These are phyloP conservation scores for Dendrothele bispora DNA, from an alignment of 768 basidiomycete genomes.

Conservation along the genomic window DNA sequence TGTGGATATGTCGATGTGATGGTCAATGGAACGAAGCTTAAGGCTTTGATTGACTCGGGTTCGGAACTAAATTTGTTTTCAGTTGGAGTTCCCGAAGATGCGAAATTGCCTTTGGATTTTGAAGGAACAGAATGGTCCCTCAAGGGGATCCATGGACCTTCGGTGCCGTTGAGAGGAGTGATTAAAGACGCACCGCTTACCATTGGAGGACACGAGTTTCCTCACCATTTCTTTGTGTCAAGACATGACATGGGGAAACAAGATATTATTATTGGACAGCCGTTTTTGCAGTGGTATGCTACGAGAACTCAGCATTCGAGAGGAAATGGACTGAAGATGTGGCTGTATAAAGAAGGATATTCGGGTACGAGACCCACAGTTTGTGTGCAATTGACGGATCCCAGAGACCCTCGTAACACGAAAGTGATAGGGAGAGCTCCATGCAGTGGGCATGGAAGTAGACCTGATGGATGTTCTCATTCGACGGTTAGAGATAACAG, in stretches of 20 bases:
- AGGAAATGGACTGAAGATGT: not conserved
- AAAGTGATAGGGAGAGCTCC: not conserved
- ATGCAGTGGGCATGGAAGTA: no score
- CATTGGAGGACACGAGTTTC: slow-evolving; percentile 19
- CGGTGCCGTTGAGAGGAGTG: slow-evolving; percentile 15
- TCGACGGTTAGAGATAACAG: no score
- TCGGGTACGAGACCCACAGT: not conserved
- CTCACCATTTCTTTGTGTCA: slow-evolving; percentile 26
- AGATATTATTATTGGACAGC: slow-evolving; percentile 19
- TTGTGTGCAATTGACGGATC: not conserved
- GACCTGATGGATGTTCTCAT: no score
- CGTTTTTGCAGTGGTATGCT: slow-evolving; percentile 13
- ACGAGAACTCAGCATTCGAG: slow-evolving; percentile 7
- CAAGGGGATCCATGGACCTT: slow-evolving; percentile 19
- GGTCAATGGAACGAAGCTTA: not conserved
- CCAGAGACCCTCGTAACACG: slow-evolving; percentile 3
- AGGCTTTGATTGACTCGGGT: slow-evolving; percentile 4
- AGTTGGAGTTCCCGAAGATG: not conserved
- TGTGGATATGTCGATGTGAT: not conserved
- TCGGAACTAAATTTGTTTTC: slow-evolving; percentile 1
- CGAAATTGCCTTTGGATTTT: slow-evolving; percentile 55
- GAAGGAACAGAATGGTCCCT: slow-evolving; percentile 25
- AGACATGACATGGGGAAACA: slow-evolving; percentile 3
- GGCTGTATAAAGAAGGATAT: not conserved
- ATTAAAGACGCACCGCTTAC: slow-evolving; percentile 12